These are phyloP conservation scores for Leccinum subtestaceum DNA, from an alignment of 768 basidiomycete species.

Conservation along the genomic window DNA sequence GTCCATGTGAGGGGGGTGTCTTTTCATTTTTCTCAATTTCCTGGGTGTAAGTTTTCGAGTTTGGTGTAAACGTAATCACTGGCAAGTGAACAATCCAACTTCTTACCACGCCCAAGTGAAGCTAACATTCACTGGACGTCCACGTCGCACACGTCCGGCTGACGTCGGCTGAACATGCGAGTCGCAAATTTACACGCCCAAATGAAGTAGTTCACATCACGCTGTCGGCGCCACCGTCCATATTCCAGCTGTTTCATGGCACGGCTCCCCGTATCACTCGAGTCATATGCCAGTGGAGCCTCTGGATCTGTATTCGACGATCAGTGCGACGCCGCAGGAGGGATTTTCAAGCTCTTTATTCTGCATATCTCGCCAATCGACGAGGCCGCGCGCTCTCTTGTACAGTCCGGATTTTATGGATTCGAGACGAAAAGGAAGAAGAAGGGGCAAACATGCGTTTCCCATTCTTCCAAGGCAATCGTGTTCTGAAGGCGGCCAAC, in stretches of 20 bases:
- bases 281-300: background rate
- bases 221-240: background rate
- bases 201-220: background rate
- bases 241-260: background rate
- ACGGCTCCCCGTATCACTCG: background rate
- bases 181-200: background rate
- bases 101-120: conserved; percentile 1
- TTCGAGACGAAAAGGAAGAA: background rate
- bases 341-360: background rate
- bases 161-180: background rate
- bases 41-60: conserved; percentile 4
- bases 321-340: conserved; percentile 8
- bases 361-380: conserved; percentile 8
- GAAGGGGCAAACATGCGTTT: background rate
- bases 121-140: background rate
- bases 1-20: conserved; percentile 6
- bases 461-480: background rate
- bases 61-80: background rate
- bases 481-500: background rate
- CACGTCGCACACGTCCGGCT: background rate
- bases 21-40: conserved; percentile 4
- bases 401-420: background rate
- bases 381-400: background rate
- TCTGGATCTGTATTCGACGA: background rate
- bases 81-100: background rate